phyloP scores from a whole-genome alignment of 1,139 yeast genomes.

The Nakaseomyces nivariensis region DNA sequence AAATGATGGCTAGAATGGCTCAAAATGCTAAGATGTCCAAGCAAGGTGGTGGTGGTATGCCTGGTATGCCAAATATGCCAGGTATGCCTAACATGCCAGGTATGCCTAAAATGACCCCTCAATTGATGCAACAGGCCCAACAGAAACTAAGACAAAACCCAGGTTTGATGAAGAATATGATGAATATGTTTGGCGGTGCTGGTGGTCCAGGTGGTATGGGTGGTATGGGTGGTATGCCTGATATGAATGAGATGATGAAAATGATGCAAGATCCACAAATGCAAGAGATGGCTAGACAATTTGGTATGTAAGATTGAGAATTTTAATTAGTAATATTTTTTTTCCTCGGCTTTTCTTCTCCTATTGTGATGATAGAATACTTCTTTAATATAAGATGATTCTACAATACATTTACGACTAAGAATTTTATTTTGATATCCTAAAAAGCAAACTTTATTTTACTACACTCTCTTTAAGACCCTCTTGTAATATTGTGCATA shows the following conservation, averaged over 20 bases:
- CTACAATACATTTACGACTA: background rate
- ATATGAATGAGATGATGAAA: constrained; percentile 46
- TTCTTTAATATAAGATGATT: background rate
- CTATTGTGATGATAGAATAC: background rate
- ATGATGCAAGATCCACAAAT: constrained; percentile 62
- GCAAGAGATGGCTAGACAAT: constrained; percentile 73
- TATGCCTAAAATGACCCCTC: constrained; percentile 31
- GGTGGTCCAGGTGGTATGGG: constrained; percentile 39
- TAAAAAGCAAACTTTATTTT: background rate
- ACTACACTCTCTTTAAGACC: background rate
- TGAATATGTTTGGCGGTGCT: constrained; percentile 43
- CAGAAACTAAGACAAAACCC: constrained; percentile 60
- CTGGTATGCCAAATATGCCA: constrained; percentile 34
- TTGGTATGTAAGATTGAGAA: constrained; percentile 32
- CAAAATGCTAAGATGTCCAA: constrained; percentile 50
- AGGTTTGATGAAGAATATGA: constrained; percentile 50
- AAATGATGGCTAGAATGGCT: constrained; percentile 94
- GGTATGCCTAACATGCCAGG: constrained; percentile 30
- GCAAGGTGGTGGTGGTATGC: constrained; percentile 36
- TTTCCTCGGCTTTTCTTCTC: background rate
- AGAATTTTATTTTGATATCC: background rate
- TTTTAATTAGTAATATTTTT: background rate
- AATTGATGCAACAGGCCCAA: constrained; percentile 34
- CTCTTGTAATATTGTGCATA: constrained; percentile 1
- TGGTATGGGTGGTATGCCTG: constrained; percentile 33